Percentiles rank a stretch among this genome's conserved stretches.
Conservation (phyloP, 2,329 filamentous ascomycete genomes). For the Arachnomyces sp. region DNA sequence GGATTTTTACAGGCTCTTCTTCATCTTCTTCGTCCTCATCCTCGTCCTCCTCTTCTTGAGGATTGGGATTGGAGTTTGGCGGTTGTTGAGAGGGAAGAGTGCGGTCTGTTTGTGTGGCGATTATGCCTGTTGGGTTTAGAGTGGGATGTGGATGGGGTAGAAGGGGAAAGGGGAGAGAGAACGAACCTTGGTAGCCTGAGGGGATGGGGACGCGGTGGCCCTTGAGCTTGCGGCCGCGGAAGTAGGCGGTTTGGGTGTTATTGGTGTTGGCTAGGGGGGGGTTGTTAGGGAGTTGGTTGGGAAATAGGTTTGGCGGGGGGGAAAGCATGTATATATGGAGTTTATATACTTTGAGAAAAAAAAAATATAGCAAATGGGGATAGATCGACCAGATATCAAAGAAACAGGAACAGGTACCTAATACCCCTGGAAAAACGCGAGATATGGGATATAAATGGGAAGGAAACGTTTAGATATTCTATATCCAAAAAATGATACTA, state of each 20-base stretch:
- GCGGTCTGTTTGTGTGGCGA: conserved; percentile 46
- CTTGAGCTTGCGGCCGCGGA: conserved; percentile 71
- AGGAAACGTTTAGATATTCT: not conserved
- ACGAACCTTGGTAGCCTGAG: conserved; percentile 55
- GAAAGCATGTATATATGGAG: not conserved
- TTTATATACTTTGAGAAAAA: not conserved
- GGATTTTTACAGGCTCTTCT: conserved; percentile 43
- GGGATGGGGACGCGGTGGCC: conserved; percentile 62
- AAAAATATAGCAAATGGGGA: not conserved
- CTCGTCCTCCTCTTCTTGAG: conserved; percentile 29
- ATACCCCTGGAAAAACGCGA: not conserved
- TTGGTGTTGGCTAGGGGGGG: no score
- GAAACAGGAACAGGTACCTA: not conserved
- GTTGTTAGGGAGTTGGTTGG: conserved; percentile 6
- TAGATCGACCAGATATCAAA: conserved; percentile 1
- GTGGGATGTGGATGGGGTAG: conserved; percentile 2
- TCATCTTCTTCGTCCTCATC: conserved; percentile 41
- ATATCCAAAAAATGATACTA: not conserved
- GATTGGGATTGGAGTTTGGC: not conserved
- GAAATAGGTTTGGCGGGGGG: not conserved
- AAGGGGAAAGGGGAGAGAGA: not conserved
- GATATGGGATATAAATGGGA: not conserved
- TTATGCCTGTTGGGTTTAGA: conserved; percentile 41
- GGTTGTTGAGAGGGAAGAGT: conserved; percentile 16
- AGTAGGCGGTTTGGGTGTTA: conserved; percentile 54